Evolutionary conservation across 1,139 yeast genomes (phyloP), one percentile per base, ranked within the genome.

Genomic region (Yamadazyma jaroonii): DNA sequence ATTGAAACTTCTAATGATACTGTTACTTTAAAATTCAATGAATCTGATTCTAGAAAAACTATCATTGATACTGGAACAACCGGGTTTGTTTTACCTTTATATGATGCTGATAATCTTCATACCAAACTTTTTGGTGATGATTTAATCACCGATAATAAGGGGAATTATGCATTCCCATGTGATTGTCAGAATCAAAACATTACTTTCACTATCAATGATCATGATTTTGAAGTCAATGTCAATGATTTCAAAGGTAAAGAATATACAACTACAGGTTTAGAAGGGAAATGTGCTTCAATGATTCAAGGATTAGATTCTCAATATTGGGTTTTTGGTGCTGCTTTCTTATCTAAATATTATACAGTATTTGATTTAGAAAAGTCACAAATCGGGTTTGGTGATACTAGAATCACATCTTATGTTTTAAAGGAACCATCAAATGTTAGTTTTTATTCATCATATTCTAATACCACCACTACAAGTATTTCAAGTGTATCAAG

Each of bases 21-120:
- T 21, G 25, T 22, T n/a, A 25, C 11, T 10, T 9, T 31, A n/a
- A n/a, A 27, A 8, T 39, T 43, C 42, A 45, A 41, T 31, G 40
- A 53, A 21, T 43, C 46, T 21, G 26, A 38, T 8, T 46, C 58
- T 20, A 63, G 80, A 54, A 52, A 61, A 3, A 81, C 79, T 4
- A 66, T 81, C 31, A 62, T 81, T 21, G 89, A 81, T 51, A 77
- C 85, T 9, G 88, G 87, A 12, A 80, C 87, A 2, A 81, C 87
- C 0, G 74, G 83, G 2, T 57, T 81, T 20, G 77, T 78, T 6
- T 57, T 79, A 36, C 80, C 85, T 2, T 58, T 71, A n/a, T 59
- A 56, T 14, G 86, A 81, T 49, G 86, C 87, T 2, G 49, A 67
- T 29, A 57, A 45, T 20, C 41, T 81, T 10, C 87, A 81, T 50